A percentile compares a stretch with the other conserved stretches of the same genome.
Evolutionary conservation across 2,329 filamentous ascomycete species (phyloP).

Genomic region (Coniosporium tulheliwenetii): DNA sequence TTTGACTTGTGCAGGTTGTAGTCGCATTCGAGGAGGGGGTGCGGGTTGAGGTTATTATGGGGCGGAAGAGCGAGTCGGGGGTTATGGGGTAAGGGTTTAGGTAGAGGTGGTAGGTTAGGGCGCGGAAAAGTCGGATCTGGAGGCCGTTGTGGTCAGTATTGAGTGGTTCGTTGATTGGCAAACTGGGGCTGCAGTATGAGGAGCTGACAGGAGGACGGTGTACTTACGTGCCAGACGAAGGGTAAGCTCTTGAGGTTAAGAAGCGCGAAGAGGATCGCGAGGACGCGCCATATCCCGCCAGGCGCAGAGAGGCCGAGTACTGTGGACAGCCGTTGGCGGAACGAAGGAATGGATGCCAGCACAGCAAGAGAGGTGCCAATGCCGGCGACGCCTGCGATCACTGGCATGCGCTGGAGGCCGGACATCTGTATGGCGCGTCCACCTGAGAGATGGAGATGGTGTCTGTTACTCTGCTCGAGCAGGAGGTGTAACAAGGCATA

Average conservation of each 20-base stretch:
- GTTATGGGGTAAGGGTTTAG: constrained; percentile 23
- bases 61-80: constrained; percentile 55
- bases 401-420: constrained; percentile 12
- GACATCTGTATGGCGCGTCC: constrained; percentile 10
- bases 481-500: no score
- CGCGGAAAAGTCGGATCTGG: constrained; percentile 29
- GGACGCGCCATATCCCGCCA: constrained; percentile 14
- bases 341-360: constrained; percentile 10
- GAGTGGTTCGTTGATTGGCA: constrained; percentile 21
- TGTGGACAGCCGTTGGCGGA: constrained; percentile 10
- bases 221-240: constrained; percentile 57
- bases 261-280: constrained; percentile 37
- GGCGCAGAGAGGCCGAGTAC: constrained; percentile 7
- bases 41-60: constrained; percentile 50
- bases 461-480: no score
- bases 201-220: not conserved
- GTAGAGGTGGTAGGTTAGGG: constrained; percentile 31
- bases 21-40: constrained; percentile 63
- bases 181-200: not conserved
- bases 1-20: constrained; percentile 77
- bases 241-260: constrained; percentile 62
- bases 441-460: no score
- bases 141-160: constrained; percentile 17
- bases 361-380: constrained; percentile 9
- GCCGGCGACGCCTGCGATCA: constrained; percentile 12